Evolutionary conservation across 2,329 filamentous ascomycete species (phyloP).

Genomic region (Atkinsonella hypoxylon): DNA sequence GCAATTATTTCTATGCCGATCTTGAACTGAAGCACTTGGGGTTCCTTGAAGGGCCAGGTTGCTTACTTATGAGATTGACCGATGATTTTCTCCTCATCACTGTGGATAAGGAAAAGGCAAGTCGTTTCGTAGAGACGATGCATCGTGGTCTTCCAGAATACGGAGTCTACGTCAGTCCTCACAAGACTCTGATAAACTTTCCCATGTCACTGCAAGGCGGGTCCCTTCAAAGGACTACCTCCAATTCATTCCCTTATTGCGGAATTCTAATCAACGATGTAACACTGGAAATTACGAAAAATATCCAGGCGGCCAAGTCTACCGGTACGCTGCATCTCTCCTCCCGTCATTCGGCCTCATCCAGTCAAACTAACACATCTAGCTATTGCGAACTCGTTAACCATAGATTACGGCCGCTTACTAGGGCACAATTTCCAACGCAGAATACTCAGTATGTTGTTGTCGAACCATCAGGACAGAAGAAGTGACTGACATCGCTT

Average conservation of each 20-base stretch:
- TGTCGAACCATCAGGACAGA: not conserved
- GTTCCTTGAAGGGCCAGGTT: slow-evolving; percentile 48
- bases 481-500: not conserved
- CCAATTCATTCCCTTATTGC: slow-evolving; percentile 70
- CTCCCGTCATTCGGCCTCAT: slow-evolving; percentile 10
- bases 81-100: slow-evolving; percentile 93
- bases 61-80: slow-evolving; percentile 67
- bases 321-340: slow-evolving; percentile 1
- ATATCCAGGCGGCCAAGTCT: slow-evolving; percentile 33
- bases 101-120: slow-evolving; percentile 52
- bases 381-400: slow-evolving; percentile 57
- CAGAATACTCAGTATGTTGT: slow-evolving; percentile 55
- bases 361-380: not conserved
- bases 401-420: slow-evolving; percentile 59
- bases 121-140: slow-evolving; percentile 67
- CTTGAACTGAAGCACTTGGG: slow-evolving; percentile 58
- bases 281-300: slow-evolving; percentile 64
- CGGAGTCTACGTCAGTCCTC: slow-evolving; percentile 62
- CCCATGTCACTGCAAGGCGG: slow-evolving; percentile 44
- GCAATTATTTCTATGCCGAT: slow-evolving; percentile 92
- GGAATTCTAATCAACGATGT: slow-evolving; percentile 64
- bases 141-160: slow-evolving; percentile 66
- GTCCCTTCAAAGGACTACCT: slow-evolving; percentile 33
- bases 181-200: slow-evolving; percentile 82
- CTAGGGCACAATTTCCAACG: slow-evolving; percentile 71